These are phyloP conservation scores for Xylariaceae sp. DNA, from an alignment of 2,329 filamentous ascomycete species.

Conservation along the genomic window DNA sequence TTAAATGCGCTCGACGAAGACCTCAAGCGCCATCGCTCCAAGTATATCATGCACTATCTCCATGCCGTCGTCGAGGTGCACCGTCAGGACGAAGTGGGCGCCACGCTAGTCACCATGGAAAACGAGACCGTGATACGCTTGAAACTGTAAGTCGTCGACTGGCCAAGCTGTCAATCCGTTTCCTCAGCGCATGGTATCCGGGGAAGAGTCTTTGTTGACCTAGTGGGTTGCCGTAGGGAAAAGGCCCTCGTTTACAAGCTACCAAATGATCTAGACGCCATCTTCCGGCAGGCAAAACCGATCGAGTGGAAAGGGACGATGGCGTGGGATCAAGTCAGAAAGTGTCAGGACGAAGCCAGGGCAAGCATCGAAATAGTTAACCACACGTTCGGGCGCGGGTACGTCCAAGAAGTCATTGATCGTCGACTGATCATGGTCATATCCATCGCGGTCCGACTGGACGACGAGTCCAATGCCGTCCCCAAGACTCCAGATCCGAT, in stretches of 20 bases:
- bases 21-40: constrained; percentile 14
- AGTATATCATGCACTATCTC: constrained; percentile 16
- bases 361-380: background rate
- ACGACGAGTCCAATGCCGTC: constrained; percentile 5
- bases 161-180: background rate
- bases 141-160: constrained; percentile 8
- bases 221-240: constrained; percentile 4
- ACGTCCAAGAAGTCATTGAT: constrained; percentile 10
- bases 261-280: constrained; percentile 12
- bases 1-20: constrained; percentile 8
- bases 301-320: constrained; percentile 10
- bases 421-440: constrained; percentile 14
- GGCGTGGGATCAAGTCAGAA: constrained; percentile 9
- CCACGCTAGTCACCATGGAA: constrained; percentile 12
- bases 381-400: constrained; percentile 3
- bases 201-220: background rate
- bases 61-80: constrained; percentile 15
- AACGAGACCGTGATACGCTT: constrained; percentile 6
- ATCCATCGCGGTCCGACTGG: constrained; percentile 10
- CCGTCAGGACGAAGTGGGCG: constrained; percentile 7
- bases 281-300: constrained; percentile 14
- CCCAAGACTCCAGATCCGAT: constrained; percentile 18
- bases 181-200: background rate
- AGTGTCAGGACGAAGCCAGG: constrained; percentile 1
- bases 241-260: constrained; percentile 9